Base-by-base conservation (phyloP, 1,284 basidiomycete genomes). In the Cerrena zonata region DNA sequence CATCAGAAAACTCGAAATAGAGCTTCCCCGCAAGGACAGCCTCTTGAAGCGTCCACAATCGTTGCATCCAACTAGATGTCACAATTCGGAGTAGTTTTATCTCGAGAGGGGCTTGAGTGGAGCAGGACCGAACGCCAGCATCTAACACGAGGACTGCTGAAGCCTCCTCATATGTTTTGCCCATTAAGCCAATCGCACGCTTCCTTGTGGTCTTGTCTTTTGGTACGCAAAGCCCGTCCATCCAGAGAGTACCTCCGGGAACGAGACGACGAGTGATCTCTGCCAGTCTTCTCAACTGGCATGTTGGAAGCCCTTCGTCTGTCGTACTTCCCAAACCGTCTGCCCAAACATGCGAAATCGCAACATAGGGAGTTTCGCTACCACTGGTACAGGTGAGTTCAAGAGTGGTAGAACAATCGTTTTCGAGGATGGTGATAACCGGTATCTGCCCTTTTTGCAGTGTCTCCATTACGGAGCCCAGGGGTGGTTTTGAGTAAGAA, bases 291-390 rank as follows among this genome's bases (percentile, higher is more conserved):
- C 23, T 1, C 2, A 59, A 34, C n/a, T 55, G 45, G 27, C 58
- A 59, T 10, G 39, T 34, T 1, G 58, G 56, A 0, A 59, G 49
- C 3, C 58, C 58, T 4, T 45, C 45, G 18, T 56, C 58, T 1
- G 58, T 52, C 5, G 53, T 54, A 39, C 58, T 59, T 7, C 58
- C 58, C n/a, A 59, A 36, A 1, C 58, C 58, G 24, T 59, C 56
- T 0, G 58, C 52, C 58, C 58, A 59, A 4, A 59, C 58, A 41
- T 59, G 58, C 1, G 56, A 59, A 19, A 59, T 53, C 2, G 56
- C 56, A 38, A 59, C 46, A 24, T 57, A 59, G 2, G 42, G 42
- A 15, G 24, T 45, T 18, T 38, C 26, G 19, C 5, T n/a, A 25
- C 19, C 18, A 11, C 43, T 45, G 30, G 30, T 15, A 34, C 30